phyloP scores from a whole-genome alignment of 2,329 filamentous ascomycete species.

The Niveomyces coronatus region DNA sequence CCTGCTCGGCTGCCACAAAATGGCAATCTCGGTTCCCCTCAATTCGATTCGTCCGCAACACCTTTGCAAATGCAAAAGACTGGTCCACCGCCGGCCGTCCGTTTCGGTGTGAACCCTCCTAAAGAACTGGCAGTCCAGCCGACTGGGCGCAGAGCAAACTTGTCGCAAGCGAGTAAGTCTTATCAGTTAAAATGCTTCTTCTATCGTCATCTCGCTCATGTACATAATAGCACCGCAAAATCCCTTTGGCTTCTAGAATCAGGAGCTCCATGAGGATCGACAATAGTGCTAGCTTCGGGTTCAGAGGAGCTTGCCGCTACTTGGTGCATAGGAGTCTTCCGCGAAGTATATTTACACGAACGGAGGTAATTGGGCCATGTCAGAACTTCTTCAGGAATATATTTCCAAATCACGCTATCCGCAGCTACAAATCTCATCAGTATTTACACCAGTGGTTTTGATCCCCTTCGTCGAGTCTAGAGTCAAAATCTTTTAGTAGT shows the following conservation, averaged over 20 bases:
- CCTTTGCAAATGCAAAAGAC: slow-evolving; percentile 38
- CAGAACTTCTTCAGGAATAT: too few species aligned
- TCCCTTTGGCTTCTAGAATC: slow-evolving; percentile 39
- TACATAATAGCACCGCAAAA: slow-evolving; percentile 36
- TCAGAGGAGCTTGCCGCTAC: too few species aligned
- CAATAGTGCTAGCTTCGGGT: too few species aligned
- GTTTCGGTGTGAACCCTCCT: slow-evolving; percentile 70
- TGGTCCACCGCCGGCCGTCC: slow-evolving; percentile 69
- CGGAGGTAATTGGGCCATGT: too few species aligned
- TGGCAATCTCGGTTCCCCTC: slow-evolving; percentile 41
- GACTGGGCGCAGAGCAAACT: slow-evolving; percentile 81
- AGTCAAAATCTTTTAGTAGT: too few species aligned
- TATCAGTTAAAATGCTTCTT: background rate
- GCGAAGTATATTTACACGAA: too few species aligned
- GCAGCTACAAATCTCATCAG: too few species aligned
- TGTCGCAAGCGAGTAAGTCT: slow-evolving; percentile 85
- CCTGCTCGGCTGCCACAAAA: slow-evolving; percentile 36
- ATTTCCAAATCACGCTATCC: too few species aligned
- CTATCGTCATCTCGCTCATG: background rate
- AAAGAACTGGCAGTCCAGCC: slow-evolving; percentile 77
- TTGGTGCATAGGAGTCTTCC: too few species aligned
- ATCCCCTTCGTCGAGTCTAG: too few species aligned
- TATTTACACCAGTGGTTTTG: too few species aligned
- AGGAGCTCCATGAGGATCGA: too few species aligned
- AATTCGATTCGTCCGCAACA: slow-evolving; percentile 35